A percentile compares a stretch with the other conserved stretches of the same genome.
Conservation (phyloP, 495 filamentous ascomycete species). For the Halenospora varia region DNA sequence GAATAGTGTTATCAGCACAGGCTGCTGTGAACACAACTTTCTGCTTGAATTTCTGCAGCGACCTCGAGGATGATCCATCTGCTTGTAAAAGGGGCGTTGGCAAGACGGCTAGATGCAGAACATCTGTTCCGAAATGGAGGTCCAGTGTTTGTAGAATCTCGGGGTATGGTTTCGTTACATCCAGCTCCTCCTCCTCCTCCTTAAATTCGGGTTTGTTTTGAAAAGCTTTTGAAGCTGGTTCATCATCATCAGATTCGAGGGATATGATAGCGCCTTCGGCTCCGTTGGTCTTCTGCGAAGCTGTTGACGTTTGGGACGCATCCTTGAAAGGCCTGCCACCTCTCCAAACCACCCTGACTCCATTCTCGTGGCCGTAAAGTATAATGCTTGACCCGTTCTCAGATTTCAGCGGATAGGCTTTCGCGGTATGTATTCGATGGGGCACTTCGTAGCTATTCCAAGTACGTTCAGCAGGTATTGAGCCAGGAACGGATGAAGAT, state of each 20-base stretch:
- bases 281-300: slow-evolving; percentile 25
- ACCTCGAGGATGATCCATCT: slow-evolving; percentile 44
- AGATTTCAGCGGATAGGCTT: slow-evolving; percentile 70
- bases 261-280: slow-evolving; percentile 66
- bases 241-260: slow-evolving; percentile 76
- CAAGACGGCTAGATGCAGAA: slow-evolving; percentile 55
- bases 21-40: slow-evolving; percentile 67
- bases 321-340: slow-evolving; percentile 66
- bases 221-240: slow-evolving; percentile 40
- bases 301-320: slow-evolving; percentile 37
- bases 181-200: slow-evolving; percentile 51
- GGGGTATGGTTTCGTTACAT: slow-evolving; percentile 39
- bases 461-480: neutral
- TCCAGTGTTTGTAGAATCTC: slow-evolving; percentile 62
- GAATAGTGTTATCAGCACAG: slow-evolving; percentile 65
- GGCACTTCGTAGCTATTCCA: slow-evolving; percentile 65
- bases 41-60: slow-evolving; percentile 52
- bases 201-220: slow-evolving; percentile 49
- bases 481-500: neutral
- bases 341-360: slow-evolving; percentile 74
- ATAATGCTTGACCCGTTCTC: slow-evolving; percentile 83
- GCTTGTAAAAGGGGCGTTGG: slow-evolving; percentile 40
- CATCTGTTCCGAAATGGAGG: slow-evolving; percentile 59
- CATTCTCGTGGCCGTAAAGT: slow-evolving; percentile 77
- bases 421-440: slow-evolving; percentile 67